phyloP scores from a whole-genome alignment of 257 asterid genomes.

The Solanum appendiculatum region DNA sequence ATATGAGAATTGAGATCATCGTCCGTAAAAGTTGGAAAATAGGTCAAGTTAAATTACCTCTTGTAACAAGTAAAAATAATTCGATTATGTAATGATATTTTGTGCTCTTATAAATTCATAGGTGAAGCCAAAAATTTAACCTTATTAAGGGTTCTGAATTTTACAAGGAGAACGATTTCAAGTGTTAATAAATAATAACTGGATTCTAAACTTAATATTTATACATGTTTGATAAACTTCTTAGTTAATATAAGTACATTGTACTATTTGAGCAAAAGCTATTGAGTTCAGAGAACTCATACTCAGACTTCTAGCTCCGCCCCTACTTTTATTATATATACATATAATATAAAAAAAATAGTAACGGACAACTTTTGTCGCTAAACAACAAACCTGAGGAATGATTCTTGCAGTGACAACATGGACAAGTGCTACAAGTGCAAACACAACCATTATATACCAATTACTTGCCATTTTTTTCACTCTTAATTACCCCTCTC shows the following conservation, averaged over 20 bases:
- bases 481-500: background rate
- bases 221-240: no score
- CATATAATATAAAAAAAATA: background rate
- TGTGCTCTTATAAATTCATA: background rate
- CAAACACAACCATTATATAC: constrained; percentile 11
- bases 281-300: rapidly evolving
- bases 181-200: no score
- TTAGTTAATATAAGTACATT: no score
- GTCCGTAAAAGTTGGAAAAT: background rate
- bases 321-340: background rate
- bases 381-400: constrained; percentile 4
- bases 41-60: background rate
- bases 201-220: rapidly evolving
- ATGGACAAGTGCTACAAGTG: constrained; percentile 18
- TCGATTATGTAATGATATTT: background rate
- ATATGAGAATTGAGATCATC: background rate
- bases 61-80: background rate
- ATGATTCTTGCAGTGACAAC: constrained; percentile 40
- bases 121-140: rapidly evolving
- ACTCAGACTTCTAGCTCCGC: no score
- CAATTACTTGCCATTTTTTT: constrained; percentile 21
- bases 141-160: rapidly evolving
- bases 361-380: background rate
- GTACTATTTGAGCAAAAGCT: no score
- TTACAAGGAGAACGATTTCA: rapidly evolving